Evolutionary conservation across 1,139 yeast genomes (phyloP).

Genomic region (Yamadazyma atlantica): DNA sequence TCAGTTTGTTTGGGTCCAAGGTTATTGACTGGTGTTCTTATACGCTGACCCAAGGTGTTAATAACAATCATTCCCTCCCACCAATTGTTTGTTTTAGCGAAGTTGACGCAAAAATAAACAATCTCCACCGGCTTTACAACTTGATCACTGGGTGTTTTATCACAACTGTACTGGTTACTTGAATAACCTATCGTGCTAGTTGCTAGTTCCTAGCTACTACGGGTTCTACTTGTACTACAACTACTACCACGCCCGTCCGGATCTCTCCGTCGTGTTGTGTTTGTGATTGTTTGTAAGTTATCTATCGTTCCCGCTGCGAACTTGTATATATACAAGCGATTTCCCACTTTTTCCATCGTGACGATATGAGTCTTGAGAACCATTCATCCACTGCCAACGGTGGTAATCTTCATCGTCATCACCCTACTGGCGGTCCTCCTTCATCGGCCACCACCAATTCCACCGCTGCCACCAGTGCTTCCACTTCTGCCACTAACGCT

Average conservation of each 20-base stretch:
- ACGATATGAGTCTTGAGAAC: neutral
- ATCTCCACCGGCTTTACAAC: no score
- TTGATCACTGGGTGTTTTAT: no score
- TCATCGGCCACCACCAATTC: neutral
- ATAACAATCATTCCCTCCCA: no score
- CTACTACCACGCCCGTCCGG: no score
- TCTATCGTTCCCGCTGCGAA: neutral
- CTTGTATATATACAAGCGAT: no score
- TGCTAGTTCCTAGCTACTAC: no score
- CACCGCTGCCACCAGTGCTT: neutral
- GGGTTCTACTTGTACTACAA: no score
- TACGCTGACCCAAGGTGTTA: neutral
- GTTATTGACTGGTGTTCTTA: neutral
- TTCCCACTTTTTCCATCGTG: no score
- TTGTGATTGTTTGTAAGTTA: neutral
- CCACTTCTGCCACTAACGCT: constrained; percentile 1
- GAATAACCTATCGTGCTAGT: neutral
- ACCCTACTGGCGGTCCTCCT: neutral
- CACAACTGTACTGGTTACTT: neutral
- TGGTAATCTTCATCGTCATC: neutral
- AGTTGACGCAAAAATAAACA: no score
- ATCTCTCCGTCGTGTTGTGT: neutral
- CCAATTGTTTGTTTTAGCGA: no score
- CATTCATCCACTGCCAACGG: neutral
- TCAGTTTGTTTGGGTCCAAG: neutral